A percentile compares a stretch with the other conserved stretches of the same genome.
These are phyloP conservation scores for Scheffersomyces lignicola DNA, from an alignment of 1,139 yeast genomes.

Conservation along the genomic window DNA sequence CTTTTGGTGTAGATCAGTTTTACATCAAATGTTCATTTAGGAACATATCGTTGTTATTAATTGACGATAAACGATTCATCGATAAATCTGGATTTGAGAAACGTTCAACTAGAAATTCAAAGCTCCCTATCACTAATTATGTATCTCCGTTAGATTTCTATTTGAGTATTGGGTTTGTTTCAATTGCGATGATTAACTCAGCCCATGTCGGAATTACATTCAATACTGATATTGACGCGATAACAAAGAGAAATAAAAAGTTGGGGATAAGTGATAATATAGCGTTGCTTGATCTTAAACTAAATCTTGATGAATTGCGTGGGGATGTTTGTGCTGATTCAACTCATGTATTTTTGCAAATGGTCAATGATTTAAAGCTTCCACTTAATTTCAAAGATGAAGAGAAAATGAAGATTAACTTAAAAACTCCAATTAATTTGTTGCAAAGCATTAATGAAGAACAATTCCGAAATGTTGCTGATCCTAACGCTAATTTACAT, in stretches of 20 bases:
- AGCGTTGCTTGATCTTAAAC: slow-evolving; percentile 41
- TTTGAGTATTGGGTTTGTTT: slow-evolving; percentile 37
- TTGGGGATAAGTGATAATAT: slow-evolving; percentile 21
- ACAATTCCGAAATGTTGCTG: slow-evolving; percentile 2
- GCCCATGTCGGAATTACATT: slow-evolving; percentile 43
- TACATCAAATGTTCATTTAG: slow-evolving; percentile 47
- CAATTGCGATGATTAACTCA: slow-evolving; percentile 45
- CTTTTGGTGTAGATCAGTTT: slow-evolving; percentile 30
- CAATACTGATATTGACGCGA: slow-evolving; percentile 25
- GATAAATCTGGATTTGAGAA: slow-evolving; percentile 22
- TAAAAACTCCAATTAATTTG: slow-evolving; percentile 40
- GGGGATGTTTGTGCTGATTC: slow-evolving; percentile 85
- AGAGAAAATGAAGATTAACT: slow-evolving; percentile 49
- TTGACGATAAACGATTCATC: slow-evolving; percentile 47
- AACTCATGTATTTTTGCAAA: slow-evolving; percentile 64
- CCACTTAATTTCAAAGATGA: slow-evolving; percentile 61
- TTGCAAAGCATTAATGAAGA: slow-evolving; percentile 47
- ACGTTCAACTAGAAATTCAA: background rate
- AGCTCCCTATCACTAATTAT: slow-evolving; percentile 12
- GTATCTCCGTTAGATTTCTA: slow-evolving; percentile 14
- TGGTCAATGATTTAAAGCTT: slow-evolving; percentile 69
- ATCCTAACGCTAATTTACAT: too few relatives aligned
- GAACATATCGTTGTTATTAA: slow-evolving; percentile 46
- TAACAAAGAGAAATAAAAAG: slow-evolving; percentile 18
- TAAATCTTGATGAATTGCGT: slow-evolving; percentile 50